Percentiles rank a stretch among this genome's conserved stretches.
These are phyloP conservation scores for Mortierella sp. DNA, from an alignment of 371 early-diverging fungal species.

Conservation along the genomic window DNA sequence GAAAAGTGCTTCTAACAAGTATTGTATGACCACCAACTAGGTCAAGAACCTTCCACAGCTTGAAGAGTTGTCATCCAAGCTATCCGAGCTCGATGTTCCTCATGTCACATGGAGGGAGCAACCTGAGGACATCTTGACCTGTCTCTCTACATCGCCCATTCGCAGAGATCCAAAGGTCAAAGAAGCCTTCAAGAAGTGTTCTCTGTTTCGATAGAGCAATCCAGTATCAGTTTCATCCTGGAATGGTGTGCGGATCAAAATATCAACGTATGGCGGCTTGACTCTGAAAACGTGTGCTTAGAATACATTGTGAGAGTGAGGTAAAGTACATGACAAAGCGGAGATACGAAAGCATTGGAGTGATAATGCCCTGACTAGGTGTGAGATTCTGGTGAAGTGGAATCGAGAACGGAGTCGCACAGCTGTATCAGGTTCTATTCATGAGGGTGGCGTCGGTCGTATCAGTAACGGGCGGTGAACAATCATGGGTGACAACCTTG, in stretches of 20 bases:
- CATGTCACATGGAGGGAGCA: slow-evolving; percentile 84
- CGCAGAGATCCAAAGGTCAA: slow-evolving; percentile 65
- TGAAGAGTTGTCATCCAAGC: slow-evolving; percentile 63
- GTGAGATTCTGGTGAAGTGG: background rate
- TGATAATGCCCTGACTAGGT: background rate
- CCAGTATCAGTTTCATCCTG: too few species aligned
- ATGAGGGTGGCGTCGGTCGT: background rate
- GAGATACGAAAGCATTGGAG: background rate
- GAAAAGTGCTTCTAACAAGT: background rate
- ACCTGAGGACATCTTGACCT: slow-evolving; percentile 86
- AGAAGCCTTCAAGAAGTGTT: slow-evolving; percentile 72
- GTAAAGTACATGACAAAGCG: too few species aligned
- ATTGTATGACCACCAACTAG: slow-evolving; percentile 36
- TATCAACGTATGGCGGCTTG: too few species aligned
- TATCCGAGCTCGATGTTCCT: slow-evolving; percentile 67
- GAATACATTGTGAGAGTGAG: background rate
- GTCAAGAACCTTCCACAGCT: slow-evolving; percentile 79
- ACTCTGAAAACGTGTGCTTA: too few species aligned
- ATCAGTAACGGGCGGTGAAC: too few species aligned
- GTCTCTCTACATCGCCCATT: slow-evolving; percentile 85
- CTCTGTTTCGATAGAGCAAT: slow-evolving; percentile 34
- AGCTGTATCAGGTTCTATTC: slow-evolving; percentile 28
- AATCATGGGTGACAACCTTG: too few species aligned
- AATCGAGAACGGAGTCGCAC: slow-evolving; percentile 26
- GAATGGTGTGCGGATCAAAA: too few species aligned